Base-by-base conservation (phyloP, 2,329 filamentous ascomycete genomes). In the Trichoderma sp. region DNA sequence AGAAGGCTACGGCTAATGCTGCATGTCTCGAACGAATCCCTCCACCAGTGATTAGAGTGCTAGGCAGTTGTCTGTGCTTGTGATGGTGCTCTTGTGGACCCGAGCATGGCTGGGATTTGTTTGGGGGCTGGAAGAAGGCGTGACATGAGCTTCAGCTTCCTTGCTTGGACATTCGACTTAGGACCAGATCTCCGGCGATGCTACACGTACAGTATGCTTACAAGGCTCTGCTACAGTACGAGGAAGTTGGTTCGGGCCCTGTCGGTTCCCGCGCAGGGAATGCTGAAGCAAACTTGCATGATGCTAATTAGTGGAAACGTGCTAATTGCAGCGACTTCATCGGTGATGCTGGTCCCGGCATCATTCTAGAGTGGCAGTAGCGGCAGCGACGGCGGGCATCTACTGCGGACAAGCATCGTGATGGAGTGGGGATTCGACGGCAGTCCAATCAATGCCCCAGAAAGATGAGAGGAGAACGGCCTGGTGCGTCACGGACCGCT, bases 91-190 rank as follows among this genome's bases (percentile, higher is more conserved):
- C 39, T 34, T 49, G 16, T 51, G 54, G 34, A 46, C 51, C 61
- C 26, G 37, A 37, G n/a, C 3, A 39, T 21, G 32, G 32, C 21
- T 21, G 5, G 24, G 55, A 65, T 14, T 14, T 13, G 18, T 26
- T 66, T 66, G 63, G 63, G 63, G 63, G 63, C 63, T 66, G 54
- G 21, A 56, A 49, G 63, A 58, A 28, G 63, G 54, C 63, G 63
- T 21, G 18, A 16, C 32, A 59, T 58, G 63, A 43, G 46, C 21
- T 43, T 55, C n/a, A 59, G 37, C 63, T 66, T 66, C 63, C 63
- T 26, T 49, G 56, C 56, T 28, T 59, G 56, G 56, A 59, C 8
- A 30, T 43, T 59, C 28, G 32, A 21, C 11, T 43, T 7, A 7
- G 56, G 37, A 59, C 34, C 39, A 43, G 54, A 59, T 49, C 51